Evolutionary conservation across 2,329 filamentous ascomycete species (phyloP).

Genomic region (Microsporum canis): DNA sequence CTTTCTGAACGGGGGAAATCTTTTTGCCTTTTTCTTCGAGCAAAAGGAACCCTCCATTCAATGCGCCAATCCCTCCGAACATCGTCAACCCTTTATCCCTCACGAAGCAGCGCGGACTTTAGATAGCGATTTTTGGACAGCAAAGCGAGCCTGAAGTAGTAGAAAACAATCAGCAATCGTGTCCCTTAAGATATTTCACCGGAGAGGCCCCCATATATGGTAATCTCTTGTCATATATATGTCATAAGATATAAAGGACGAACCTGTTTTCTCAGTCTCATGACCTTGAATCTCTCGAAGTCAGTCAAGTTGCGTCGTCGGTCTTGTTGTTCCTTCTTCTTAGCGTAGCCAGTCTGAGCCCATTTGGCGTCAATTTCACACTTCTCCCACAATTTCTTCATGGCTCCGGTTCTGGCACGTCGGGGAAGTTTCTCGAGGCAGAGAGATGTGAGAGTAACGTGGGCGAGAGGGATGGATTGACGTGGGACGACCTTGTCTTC

Average conservation of each 20-base stretch:
- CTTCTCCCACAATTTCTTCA: constrained; percentile 86
- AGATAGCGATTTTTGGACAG: constrained; percentile 91
- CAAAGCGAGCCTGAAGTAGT: constrained; percentile 60
- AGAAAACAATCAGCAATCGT: not conserved
- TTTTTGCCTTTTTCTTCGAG: constrained; percentile 4
- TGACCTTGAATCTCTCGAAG: constrained; percentile 99
- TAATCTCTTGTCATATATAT: not conserved
- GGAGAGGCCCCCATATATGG: not conserved
- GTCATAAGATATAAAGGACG: constrained; percentile 23
- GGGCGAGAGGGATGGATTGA: constrained; percentile 70
- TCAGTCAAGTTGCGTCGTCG: constrained; percentile 87
- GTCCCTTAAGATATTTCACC: not conserved
- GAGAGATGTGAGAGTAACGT: constrained; percentile 81
- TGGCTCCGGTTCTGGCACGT: constrained; percentile 65
- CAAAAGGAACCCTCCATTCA: constrained; percentile 10
- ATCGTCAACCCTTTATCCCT: constrained; percentile 30
- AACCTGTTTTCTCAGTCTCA: constrained; percentile 98
- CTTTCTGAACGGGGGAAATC: constrained; percentile 8
- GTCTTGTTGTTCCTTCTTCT: constrained; percentile 77
- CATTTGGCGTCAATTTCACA: constrained; percentile 86
- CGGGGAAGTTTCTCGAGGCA: constrained; percentile 77
- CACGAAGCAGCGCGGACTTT: constrained; percentile 71
- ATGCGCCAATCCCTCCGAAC: constrained; percentile 32
- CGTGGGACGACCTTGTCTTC: constrained; percentile 70
- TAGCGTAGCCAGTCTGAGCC: constrained; percentile 82